Evolutionary conservation across 1,284 basidiomycete genomes (phyloP).

Genomic region (Coniophora puteana): DNA sequence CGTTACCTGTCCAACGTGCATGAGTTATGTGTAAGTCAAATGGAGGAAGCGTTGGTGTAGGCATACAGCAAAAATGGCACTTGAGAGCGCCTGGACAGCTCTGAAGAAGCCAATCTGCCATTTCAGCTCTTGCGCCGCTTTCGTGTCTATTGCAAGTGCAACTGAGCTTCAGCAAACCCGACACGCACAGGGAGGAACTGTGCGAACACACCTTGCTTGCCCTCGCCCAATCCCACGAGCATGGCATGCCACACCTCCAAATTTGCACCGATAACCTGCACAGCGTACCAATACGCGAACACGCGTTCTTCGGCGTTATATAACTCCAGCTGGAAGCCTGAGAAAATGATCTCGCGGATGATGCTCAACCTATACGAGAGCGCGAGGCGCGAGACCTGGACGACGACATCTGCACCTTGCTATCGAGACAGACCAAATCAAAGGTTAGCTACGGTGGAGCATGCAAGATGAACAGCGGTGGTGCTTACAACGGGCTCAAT

Average conservation of each 20-base stretch:
- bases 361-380: constrained; percentile 56
- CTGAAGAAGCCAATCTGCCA: constrained; percentile 49
- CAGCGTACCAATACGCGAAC: constrained; percentile 72
- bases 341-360: constrained; percentile 65
- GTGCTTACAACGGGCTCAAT: constrained; percentile 30
- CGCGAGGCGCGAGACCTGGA: constrained; percentile 33
- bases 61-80: constrained; percentile 44
- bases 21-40: background rate
- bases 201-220: constrained; percentile 31
- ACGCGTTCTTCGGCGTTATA: constrained; percentile 65
- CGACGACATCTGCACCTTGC: constrained; percentile 32
- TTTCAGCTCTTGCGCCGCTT: constrained; percentile 40
- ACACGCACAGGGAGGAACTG: background rate
- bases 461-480: constrained; percentile 1
- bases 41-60: background rate
- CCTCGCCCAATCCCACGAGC: too few species aligned
- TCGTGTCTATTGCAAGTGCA: constrained; percentile 36
- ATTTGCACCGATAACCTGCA: constrained; percentile 55
- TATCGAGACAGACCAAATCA: constrained; percentile 18
- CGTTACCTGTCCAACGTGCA: constrained; percentile 33
- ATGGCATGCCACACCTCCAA: too few species aligned
- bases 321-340: constrained; percentile 75
- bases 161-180: background rate
- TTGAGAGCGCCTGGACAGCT: constrained; percentile 50
- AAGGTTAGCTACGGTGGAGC: constrained; percentile 4